Conservation (phyloP, 805 yeast species). For the Myxozyma neglecta region DNA sequence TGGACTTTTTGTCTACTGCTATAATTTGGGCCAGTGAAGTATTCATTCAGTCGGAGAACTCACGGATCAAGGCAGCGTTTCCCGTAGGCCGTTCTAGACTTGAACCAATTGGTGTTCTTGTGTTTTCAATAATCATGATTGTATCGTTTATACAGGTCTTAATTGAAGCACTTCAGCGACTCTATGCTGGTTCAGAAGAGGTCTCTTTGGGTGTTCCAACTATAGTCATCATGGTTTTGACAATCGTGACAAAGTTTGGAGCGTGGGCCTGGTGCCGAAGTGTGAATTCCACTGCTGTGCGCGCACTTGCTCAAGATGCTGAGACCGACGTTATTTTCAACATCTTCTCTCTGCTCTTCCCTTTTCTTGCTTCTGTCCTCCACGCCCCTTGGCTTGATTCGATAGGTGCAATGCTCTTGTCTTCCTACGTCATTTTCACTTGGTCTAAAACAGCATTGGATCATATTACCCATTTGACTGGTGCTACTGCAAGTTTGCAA, state of each 20-base stretch:
- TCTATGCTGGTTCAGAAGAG: slow-evolving; percentile 44
- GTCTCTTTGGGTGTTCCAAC: slow-evolving; percentile 55
- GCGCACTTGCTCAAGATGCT: slow-evolving; percentile 81
- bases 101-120: slow-evolving; percentile 79
- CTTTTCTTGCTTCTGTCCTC: slow-evolving; percentile 55
- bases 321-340: slow-evolving; percentile 75
- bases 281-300: slow-evolving; percentile 64
- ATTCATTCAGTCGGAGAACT: slow-evolving; percentile 2
- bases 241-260: slow-evolving; percentile 58
- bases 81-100: slow-evolving; percentile 74
- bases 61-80: slow-evolving; percentile 10
- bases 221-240: slow-evolving; percentile 57
- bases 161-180: slow-evolving; percentile 55
- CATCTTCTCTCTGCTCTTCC: slow-evolving; percentile 60
- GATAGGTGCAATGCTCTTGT: slow-evolving; percentile 64
- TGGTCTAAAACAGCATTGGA: slow-evolving; percentile 71
- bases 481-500: slow-evolving; percentile 62
- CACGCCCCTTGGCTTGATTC: slow-evolving; percentile 73
- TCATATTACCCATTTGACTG: slow-evolving; percentile 73
- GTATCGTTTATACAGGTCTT: slow-evolving; percentile 72
- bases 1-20: slow-evolving; percentile 74
- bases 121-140: slow-evolving; percentile 69
- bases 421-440: slow-evolving; percentile 59
- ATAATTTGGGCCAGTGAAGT: slow-evolving; percentile 66
- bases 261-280: slow-evolving; percentile 66